A percentile compares a stretch with the other conserved stretches of the same genome.
These are phyloP conservation scores for Echinochloa phyllopogon DNA, from an alignment of 176 grass and related monocot species.

Conservation along the genomic window DNA sequence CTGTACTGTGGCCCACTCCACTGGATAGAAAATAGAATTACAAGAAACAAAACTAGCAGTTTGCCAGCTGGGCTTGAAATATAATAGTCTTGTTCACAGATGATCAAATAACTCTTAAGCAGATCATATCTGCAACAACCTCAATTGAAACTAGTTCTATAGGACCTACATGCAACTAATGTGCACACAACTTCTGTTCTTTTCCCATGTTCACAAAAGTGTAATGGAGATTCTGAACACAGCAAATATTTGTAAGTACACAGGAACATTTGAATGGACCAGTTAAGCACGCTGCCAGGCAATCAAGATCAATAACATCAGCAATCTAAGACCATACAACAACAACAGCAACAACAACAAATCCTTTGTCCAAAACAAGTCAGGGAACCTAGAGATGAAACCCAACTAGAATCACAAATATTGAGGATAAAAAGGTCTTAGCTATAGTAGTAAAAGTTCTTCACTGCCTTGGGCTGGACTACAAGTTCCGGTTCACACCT, in stretches of 20 bases:
- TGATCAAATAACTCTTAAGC: neutral
- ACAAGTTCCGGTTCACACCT: too few species aligned
- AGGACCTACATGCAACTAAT: neutral
- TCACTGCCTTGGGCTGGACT: too few species aligned
- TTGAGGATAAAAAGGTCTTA: neutral
- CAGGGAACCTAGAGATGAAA: neutral
- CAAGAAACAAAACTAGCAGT: neutral
- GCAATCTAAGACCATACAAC: neutral
- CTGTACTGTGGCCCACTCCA: neutral
- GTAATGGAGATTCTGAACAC: neutral
- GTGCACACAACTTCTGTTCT: neutral
- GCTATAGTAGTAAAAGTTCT: too few species aligned
- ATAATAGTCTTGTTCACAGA: neutral
- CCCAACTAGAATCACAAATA: neutral
- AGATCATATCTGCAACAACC: neutral
- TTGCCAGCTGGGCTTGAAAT: neutral
- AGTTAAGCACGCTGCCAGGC: neutral
- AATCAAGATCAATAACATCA: neutral
- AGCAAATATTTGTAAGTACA: neutral
- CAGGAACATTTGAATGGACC: neutral
- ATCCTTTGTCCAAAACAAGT: neutral
- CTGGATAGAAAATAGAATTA: neutral
- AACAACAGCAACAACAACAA: neutral
- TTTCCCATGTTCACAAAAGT: neutral
- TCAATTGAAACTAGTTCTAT: constrained; percentile 5